Evolutionary conservation across 1,284 basidiomycete genomes (phyloP).

Genomic region (Limonomyces culmigenus): DNA sequence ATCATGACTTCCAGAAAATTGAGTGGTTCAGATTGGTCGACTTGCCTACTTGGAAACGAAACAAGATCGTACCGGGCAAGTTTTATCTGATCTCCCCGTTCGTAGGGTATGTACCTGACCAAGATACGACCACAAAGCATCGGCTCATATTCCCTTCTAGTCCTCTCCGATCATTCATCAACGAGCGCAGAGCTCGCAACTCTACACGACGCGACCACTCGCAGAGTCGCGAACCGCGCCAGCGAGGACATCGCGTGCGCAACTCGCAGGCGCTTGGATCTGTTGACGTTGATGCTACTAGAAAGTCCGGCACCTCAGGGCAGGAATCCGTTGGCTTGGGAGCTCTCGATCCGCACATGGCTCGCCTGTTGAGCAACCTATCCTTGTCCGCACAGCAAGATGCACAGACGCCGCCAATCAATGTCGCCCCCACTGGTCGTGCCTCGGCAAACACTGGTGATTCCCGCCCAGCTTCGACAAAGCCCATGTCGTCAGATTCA

Average conservation of each 20-base stretch:
- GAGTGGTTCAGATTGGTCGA: conserved; percentile 90
- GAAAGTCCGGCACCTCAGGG: not conserved
- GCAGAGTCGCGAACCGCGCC: too few relatives aligned
- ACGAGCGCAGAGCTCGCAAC: conserved; percentile 13
- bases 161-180: conserved; percentile 25
- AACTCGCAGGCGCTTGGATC: not conserved
- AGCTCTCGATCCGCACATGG: conserved; percentile 54
- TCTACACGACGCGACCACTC: too few relatives aligned
- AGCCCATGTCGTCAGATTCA: too few relatives aligned
- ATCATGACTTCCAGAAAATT: conserved; percentile 52
- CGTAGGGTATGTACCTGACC: conserved; percentile 52
- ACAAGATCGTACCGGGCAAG: conserved; percentile 56
- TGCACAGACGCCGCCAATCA: not conserved
- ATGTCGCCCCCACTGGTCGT: not conserved
- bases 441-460: not conserved
- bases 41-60: conserved; percentile 86
- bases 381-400: conserved; percentile 30
- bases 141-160: not conserved
- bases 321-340: not conserved
- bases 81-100: conserved; percentile 97
- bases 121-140: not conserved
- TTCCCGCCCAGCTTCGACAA: not conserved
- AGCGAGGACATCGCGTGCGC: too few relatives aligned
- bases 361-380: conserved; percentile 43
- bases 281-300: not conserved